Evolutionary conservation across 2,329 filamentous ascomycete genomes (phyloP), one percentile per base, ranked within the genome.

Genomic region (Spiromastix sp.): DNA sequence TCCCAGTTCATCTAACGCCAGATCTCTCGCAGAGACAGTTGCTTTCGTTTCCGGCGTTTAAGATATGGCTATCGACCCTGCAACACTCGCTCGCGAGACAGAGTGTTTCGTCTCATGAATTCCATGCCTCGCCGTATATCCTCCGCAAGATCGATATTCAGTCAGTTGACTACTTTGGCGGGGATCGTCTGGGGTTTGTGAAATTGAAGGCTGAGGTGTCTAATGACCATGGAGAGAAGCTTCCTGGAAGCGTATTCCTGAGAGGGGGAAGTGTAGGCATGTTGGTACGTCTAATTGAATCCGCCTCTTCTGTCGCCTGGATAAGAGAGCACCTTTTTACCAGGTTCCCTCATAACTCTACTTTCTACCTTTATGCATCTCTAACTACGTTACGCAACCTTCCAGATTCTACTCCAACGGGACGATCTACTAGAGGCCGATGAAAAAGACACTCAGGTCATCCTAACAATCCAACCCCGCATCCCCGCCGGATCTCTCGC

Each of bases 181-280:
- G 52, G 2, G 55, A 50, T 2, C 59, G 66, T 5, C 47, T 75
- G 4, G 73, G 73, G 1, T 77, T 77, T 44, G 46, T 77, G 32
- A 77, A 77, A 44, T 45, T 76, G 18, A 66, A 67, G 39, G 64
- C 69, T 0, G 59, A 65, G 6, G 62, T 77, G n/a, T 66, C 64
- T 2, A 75, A 72, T 42, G 59, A 65, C 9, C 30, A 58, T 7
- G 68, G 64, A 4, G 66, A 72, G 41, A 64, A 56, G 39, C 55
- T 77, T 2, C 71, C 72, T 1, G 72, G 71, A 2, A 66, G 67
- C 30, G 66, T 76, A 2, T 76, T 77, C 42, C 50, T 77, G 37
- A 56, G 73, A 25, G 73, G 73, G 6, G 71, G 71, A 2, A 74
- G 70, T 52, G 70, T 77, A 1, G 72, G 60, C 6, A 70, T 77